phyloP scores from a whole-genome alignment of 2,329 filamentous ascomycete genomes.

The Neonectria coccinea region DNA sequence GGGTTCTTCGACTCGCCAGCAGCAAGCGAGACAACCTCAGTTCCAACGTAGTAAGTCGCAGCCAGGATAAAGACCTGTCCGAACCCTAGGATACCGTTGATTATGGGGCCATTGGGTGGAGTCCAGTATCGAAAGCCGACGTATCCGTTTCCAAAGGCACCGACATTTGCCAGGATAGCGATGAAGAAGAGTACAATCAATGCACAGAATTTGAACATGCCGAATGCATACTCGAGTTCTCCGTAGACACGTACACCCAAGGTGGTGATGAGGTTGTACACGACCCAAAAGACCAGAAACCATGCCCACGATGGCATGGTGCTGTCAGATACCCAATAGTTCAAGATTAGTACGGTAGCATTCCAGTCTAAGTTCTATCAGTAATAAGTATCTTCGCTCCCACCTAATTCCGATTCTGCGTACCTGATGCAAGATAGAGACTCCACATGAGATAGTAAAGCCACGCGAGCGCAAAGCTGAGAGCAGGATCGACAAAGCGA shows the following conservation, averaged over 20 bases:
- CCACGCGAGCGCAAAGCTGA: constrained; percentile 1
- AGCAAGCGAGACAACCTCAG: constrained; percentile 10
- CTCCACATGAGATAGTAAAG: constrained; percentile 17
- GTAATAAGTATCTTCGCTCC: not conserved
- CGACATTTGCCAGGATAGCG: constrained; percentile 5
- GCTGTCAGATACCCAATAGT: constrained; percentile 7
- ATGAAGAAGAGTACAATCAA: constrained; percentile 3
- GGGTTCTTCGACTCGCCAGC: constrained; percentile 12
- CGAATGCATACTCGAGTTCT: constrained; percentile 6
- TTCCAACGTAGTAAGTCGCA: constrained; percentile 10
- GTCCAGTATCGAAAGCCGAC: constrained; percentile 15
- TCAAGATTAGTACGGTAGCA: constrained; percentile 1
- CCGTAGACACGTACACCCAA: constrained; percentile 4
- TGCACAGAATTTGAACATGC: constrained; percentile 7
- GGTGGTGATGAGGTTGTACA: constrained; percentile 2
- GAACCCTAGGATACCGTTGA: constrained; percentile 10
- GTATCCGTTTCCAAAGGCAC: constrained; percentile 15
- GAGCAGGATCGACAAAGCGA: constrained; percentile 6
- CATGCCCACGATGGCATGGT: constrained; percentile 10
- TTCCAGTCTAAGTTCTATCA: constrained; percentile 3
- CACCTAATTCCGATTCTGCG: not conserved
- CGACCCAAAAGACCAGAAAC: not conserved
- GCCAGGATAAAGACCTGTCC: constrained; percentile 11
- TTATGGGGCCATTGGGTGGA: constrained; percentile 8
- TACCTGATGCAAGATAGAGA: constrained; percentile 8